Base-by-base conservation (phyloP, 495 filamentous ascomycete species). In the Lasiosphaeris hirsuta region DNA sequence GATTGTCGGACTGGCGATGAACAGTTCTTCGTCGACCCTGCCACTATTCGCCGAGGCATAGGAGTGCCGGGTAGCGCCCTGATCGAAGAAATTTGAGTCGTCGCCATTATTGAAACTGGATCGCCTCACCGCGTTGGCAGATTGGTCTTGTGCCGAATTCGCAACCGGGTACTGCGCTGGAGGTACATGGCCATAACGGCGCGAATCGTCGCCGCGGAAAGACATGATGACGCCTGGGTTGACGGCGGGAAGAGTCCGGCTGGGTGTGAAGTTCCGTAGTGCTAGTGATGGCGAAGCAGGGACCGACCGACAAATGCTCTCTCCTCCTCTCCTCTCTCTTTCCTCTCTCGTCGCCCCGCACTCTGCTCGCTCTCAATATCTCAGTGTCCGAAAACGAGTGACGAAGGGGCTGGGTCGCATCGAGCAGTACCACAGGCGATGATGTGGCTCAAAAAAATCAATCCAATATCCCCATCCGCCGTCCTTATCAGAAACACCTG, bases 71-170 rank as follows among this genome's bases (percentile, higher is more conserved):
- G 59, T 42, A 34, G 53, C 40, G 45, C 51, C 54, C 48, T 78
- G 76, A 63, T 81, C 75, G 59, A 83, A 77, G 46, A 71, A 75
- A 18, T 63, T 67, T 37, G 79, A 78, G 69, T 96, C 89, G 69
- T 95, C 89, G 59, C 88, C 90, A 63, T 78, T 84, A 66, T 92
- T 86, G 72, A 87, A 93, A 69, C 90, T 93, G 50, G 84, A 79
- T 51, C 85, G 84, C 56, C 86, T 79, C 35, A 81, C 74, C 43
- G 77, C 67, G 60, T 75, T 73, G 17, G 64, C 37, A 5, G 58
- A 50, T 45, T 69, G 67, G 48, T 78, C 70, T 42, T 66, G 67
- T 2, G 44, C 38, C 51, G 70, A 60, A 57, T 66, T 65, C 36
- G 74, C 69, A 50, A 77, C 73, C 13, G 78, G 75, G 57, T 84